Evolutionary conservation across 2,329 filamentous ascomycete species (phyloP), one percentile per base, ranked within the genome.

Genomic region (Metarhizium album): DNA sequence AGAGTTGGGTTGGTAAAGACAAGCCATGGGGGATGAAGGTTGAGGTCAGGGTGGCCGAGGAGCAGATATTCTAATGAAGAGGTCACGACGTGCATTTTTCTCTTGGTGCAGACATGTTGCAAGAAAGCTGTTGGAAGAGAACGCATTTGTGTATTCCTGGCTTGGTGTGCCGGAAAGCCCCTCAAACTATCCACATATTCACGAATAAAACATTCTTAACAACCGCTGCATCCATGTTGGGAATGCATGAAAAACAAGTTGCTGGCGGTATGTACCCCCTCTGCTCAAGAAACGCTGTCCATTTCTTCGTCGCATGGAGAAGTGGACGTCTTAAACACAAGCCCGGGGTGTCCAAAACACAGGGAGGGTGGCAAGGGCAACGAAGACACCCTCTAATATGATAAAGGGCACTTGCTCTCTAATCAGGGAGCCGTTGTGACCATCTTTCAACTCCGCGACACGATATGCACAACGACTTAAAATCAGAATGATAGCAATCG

Each of bases 401-500:
- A 80, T 76, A 54, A 81, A 80, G 3, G 73, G 64, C 0, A 62
- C 57, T 64, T 82, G 68, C 35, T 80, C 65, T 51, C 64, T 65
- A 50, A 84, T 78, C 54, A 84, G 63, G 1, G 67, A 61, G 1
- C 80, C 80, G 23, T 59, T 42, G 69, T 82, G 87, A 3, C 83
- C 83, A 29, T 82, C 73, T 53, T 73, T 75, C 48, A 87, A 67
- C 70, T 87, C 83, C 4, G 76, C 77, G 37, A 85, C 78, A 52
- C 84, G 76, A 64, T 80, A 86, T 48, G 77, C 72, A 57, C 79
- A 84, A 45, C 84, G 72, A 23, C 76, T 72, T 43, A 85, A 74
- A 59, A 87, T 80, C 43, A 78, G 71, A 5, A 83, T 45, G 33
- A 80, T 79, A 9, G 81, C 72, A 8, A 75, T 58, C 0, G 66